phyloP scores from a whole-genome alignment of 139 green algal genomes.

The Yamagishiella unicocca region DNA sequence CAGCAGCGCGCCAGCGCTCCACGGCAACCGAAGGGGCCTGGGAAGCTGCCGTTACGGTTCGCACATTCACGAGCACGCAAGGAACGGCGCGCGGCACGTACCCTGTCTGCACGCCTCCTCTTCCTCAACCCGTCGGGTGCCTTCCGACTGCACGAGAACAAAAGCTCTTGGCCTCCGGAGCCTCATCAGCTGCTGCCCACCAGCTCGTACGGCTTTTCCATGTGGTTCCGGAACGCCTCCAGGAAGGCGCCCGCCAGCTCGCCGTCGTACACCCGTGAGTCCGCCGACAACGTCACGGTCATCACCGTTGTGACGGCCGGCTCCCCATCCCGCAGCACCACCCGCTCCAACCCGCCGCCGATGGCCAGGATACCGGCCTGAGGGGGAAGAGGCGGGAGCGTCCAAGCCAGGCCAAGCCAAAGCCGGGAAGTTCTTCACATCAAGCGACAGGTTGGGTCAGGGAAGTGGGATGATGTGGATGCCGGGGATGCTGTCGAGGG shows the following conservation, averaged over 20 bases:
- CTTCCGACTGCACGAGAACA: too few relatives aligned
- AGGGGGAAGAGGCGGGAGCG: conserved; percentile 42
- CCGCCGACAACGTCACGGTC: conserved; percentile 88
- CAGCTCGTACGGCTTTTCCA: conserved; percentile 84
- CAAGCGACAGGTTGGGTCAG: background rate
- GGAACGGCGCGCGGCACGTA: too few relatives aligned
- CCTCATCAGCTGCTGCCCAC: conserved; percentile 40
- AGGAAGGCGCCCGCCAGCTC: conserved; percentile 83
- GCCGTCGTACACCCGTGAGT: conserved; percentile 91
- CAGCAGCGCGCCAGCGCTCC: too few relatives aligned
- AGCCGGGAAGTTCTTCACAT: conserved; percentile 21
- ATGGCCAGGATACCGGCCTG: conserved; percentile 87
- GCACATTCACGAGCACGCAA: too few relatives aligned
- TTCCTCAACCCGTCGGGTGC: too few relatives aligned
- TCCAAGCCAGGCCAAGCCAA: too few relatives aligned
- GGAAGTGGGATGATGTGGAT: background rate
- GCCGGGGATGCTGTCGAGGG: background rate
- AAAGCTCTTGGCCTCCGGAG: background rate
- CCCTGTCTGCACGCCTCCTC: too few relatives aligned
- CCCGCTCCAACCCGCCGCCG: conserved; percentile 67
- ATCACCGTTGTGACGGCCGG: conserved; percentile 70
- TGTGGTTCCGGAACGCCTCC: conserved; percentile 81
- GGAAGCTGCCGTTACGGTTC: too few relatives aligned
- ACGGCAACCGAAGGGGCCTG: too few relatives aligned
- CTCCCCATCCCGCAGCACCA: conserved; percentile 63